These are phyloP conservation scores for Penicillium parvum DNA, from an alignment of 495 filamentous ascomycete species.

Conservation along the genomic window DNA sequence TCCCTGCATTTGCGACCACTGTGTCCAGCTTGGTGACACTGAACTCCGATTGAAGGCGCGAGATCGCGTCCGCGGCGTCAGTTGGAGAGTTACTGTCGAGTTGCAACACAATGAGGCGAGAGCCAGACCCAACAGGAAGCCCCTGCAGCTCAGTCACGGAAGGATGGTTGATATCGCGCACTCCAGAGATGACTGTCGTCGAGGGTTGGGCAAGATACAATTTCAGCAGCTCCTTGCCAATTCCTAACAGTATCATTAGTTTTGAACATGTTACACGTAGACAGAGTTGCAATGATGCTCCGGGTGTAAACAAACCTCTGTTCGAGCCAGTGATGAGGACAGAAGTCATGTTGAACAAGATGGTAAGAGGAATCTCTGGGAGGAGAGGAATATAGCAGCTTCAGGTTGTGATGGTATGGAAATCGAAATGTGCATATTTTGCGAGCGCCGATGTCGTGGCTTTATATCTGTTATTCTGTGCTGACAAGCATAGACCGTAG, in stretches of 20 bases:
- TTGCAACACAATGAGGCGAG: not conserved
- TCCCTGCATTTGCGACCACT: not conserved
- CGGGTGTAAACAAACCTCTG: no score
- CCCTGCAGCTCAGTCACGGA: not conserved
- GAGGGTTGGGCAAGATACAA: constrained; percentile 30
- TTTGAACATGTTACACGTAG: no score
- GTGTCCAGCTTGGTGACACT: not conserved
- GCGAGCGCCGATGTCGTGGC: no score
- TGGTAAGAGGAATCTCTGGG: no score
- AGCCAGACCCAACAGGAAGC: not conserved
- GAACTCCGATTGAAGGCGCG: not conserved
- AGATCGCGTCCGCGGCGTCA: not conserved
- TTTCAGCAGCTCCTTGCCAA: constrained; percentile 36
- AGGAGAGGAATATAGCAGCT: no score
- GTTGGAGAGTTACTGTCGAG: not conserved
- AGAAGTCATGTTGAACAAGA: no score
- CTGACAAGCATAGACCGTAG: no score
- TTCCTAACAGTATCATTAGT: constrained; percentile 31
- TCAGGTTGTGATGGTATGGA: no score
- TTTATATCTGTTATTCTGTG: no score
- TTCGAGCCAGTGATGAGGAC: no score
- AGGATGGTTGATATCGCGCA: not conserved
- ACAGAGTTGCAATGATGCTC: no score
- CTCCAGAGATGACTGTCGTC: not conserved
- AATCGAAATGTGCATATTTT: no score